A percentile compares a stretch with the other conserved stretches of the same genome.
Evolutionary conservation across 2,329 filamentous ascomycete genomes (phyloP).

Genomic region (Trichoderma sp.): DNA sequence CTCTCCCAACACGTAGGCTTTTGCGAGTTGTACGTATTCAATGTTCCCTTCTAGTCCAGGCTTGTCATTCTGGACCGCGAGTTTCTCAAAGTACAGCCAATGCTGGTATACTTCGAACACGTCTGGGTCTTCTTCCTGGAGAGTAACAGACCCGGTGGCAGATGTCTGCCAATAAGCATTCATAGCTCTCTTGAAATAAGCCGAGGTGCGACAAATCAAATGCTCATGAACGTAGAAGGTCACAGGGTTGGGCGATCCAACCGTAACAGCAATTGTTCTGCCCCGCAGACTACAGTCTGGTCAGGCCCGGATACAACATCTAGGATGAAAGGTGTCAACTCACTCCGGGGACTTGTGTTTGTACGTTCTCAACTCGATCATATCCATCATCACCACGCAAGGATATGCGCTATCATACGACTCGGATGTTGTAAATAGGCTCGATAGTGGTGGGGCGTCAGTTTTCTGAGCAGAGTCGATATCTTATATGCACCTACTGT

Average conservation of each 20-base stretch:
- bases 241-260: neutral
- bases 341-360: neutral
- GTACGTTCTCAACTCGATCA: neutral
- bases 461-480: too few relatives aligned
- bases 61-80: conserved; percentile 17
- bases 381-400: neutral
- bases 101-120: conserved; percentile 20
- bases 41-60: neutral
- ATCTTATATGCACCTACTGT: too few relatives aligned
- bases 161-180: conserved; percentile 16
- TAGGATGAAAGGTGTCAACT: neutral
- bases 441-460: neutral
- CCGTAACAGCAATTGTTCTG: conserved; percentile 15
- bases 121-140: neutral
- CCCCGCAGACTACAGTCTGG: neutral
- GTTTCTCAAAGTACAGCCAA: conserved; percentile 20
- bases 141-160: neutral
- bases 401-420: neutral
- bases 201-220: conserved; percentile 11
- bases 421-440: neutral
- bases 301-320: neutral
- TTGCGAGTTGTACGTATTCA: conserved; percentile 23
- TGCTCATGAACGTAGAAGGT: conserved; percentile 20
- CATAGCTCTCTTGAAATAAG: conserved; percentile 19
- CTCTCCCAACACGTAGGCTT: conserved; percentile 24